These are phyloP conservation scores for Emergomyces pasteurianus DNA, from an alignment of 2,329 filamentous ascomycete genomes.

Conservation along the genomic window DNA sequence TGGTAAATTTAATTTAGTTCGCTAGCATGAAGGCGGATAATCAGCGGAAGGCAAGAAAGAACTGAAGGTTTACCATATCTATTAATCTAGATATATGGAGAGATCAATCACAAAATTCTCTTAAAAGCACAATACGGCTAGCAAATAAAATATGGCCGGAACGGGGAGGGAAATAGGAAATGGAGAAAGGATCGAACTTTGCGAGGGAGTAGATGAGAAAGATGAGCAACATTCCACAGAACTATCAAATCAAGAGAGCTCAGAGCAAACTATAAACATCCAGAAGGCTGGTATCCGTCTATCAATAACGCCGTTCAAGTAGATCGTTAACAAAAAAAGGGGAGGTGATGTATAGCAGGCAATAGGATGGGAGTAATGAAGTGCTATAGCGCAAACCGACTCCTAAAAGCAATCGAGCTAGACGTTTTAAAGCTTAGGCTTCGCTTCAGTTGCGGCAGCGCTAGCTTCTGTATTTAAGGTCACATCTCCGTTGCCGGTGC, in stretches of 20 bases:
- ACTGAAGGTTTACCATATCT: background rate
- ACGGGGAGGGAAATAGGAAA: background rate
- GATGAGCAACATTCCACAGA: background rate
- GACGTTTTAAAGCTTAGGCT: slow-evolving; percentile 36
- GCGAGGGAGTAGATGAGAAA: background rate
- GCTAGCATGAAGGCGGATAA: background rate
- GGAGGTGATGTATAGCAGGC: background rate
- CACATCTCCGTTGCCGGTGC: slow-evolving; percentile 62
- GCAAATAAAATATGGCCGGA: background rate
- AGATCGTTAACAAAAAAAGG: background rate
- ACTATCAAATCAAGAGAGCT: background rate
- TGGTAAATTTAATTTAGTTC: background rate
- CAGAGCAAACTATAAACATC: background rate
- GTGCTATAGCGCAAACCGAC: background rate
- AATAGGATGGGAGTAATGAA: background rate
- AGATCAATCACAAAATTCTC: background rate
- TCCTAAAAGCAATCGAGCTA: background rate
- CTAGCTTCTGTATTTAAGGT: slow-evolving; percentile 79
- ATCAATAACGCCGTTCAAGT: background rate
- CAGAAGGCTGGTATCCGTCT: background rate
- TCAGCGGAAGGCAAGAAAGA: background rate
- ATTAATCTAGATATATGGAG: background rate
- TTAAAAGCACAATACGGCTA: background rate
- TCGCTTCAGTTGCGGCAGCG: slow-evolving; percentile 40
- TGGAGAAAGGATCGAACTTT: background rate